Evolutionary conservation across 345 rosid genomes (phyloP).

Genomic region (Salix suchowensis): DNA sequence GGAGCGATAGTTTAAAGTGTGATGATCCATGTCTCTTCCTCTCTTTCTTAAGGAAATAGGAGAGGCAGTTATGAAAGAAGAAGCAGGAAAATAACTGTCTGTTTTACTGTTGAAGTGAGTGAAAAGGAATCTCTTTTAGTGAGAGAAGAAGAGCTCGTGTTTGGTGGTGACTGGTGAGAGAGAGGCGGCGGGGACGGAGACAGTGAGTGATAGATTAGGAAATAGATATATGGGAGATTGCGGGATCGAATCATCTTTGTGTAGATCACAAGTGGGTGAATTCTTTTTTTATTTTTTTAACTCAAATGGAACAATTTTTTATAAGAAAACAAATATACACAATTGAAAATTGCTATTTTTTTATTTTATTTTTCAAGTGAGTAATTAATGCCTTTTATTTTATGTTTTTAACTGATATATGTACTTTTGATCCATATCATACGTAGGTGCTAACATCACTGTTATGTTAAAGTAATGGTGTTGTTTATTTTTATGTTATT

Average conservation of each 20-base stretch:
- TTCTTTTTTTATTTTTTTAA: neutral
- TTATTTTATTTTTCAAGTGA: neutral
- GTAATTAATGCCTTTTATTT: neutral
- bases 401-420: too few species aligned
- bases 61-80: neutral
- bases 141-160: neutral
- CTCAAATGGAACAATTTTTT: too few species aligned
- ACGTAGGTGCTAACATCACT: too few species aligned
- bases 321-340: neutral
- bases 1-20: neutral
- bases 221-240: neutral
- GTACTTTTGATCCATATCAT: too few species aligned
- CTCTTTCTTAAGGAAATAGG: neutral
- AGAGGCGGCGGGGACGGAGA: neutral
- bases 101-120: neutral
- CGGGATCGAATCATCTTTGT: neutral
- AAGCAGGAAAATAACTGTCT: neutral
- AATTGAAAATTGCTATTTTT: neutral
- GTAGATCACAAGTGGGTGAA: neutral
- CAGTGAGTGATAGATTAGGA: neutral
- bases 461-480: too few species aligned
- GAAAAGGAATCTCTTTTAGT: neutral
- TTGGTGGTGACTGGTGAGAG: neutral
- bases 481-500: too few species aligned
- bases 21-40: neutral